Conservation (phyloP, 73 alveolate genomes). For the Paramecium sonneborni region DNA sequence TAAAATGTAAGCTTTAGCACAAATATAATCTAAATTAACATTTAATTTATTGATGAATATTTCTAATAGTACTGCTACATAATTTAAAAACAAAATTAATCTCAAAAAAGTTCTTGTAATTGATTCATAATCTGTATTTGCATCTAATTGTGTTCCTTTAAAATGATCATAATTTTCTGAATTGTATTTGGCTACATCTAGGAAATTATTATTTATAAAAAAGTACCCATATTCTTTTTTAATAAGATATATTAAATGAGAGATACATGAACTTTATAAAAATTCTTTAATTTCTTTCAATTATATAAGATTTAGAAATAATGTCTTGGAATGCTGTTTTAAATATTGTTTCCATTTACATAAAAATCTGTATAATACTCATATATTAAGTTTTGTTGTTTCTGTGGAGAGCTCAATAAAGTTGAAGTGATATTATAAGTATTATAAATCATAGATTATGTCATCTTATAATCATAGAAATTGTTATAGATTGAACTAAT, state of each 20-base stretch:
- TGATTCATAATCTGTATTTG: conserved; percentile 59
- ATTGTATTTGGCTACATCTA: not conserved
- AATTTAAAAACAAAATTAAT: conserved; percentile 76
- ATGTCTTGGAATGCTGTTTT: conserved; percentile 37
- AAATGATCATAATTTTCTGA: conserved; percentile 13
- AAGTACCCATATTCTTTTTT: not conserved
- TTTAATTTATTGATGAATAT: not conserved
- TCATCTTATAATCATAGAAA: not conserved
- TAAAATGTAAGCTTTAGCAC: conserved; percentile 71
- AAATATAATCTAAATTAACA: not conserved
- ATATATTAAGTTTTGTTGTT: not conserved
- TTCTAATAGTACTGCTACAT: not conserved
- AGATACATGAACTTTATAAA: not conserved
- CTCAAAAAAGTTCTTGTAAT: conserved; percentile 76
- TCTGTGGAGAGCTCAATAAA: not conserved
- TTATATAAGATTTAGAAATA: not conserved
- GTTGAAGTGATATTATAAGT: not conserved
- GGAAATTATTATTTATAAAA: not conserved
- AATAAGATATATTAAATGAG: not conserved
- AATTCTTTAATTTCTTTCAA: not conserved
- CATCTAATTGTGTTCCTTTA: not conserved
- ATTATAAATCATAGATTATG: not conserved
- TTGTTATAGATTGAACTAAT: not conserved
- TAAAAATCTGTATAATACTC: conserved; percentile 6
- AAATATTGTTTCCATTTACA: not conserved